Evolutionary conservation across 805 yeast species (phyloP).

Genomic region (Komagataella populi): DNA sequence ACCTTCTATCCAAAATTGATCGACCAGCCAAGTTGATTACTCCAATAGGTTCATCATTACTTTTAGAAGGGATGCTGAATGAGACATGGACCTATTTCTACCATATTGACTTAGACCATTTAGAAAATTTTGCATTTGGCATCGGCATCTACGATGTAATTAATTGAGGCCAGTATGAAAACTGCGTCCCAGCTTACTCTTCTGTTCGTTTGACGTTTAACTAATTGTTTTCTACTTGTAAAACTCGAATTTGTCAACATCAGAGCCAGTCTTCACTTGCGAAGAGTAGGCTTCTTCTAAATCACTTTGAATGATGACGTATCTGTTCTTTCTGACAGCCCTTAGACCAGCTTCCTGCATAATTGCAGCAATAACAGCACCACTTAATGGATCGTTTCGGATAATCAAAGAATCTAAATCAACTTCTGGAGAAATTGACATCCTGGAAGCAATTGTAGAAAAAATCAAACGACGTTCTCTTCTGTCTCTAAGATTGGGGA

Average conservation of each 20-base stretch:
- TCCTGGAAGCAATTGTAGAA: constrained; percentile 89
- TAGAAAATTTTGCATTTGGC: constrained; percentile 43
- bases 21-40: background rate
- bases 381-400: constrained; percentile 93
- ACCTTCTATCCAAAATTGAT: background rate
- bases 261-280: constrained; percentile 91
- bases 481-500: constrained; percentile 91
- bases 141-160: constrained; percentile 32
- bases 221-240: constrained; percentile 42
- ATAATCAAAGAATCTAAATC: constrained; percentile 90
- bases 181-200: background rate
- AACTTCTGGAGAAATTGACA: constrained; percentile 96
- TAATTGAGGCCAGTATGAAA: background rate
- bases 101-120: constrained; percentile 67
- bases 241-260: constrained; percentile 95
- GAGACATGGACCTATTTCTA: constrained; percentile 21
- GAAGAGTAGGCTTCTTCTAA: constrained; percentile 95
- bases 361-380: constrained; percentile 96
- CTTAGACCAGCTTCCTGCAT: constrained; percentile 99
- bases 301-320: constrained; percentile 91
- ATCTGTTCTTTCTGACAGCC: constrained; percentile 96
- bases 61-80: constrained; percentile 1
- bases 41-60: background rate
- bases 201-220: background rate
- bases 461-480: constrained; percentile 96